Conservation (phyloP, 2,329 filamentous ascomycete genomes). For the Ilyonectria robusta region DNA sequence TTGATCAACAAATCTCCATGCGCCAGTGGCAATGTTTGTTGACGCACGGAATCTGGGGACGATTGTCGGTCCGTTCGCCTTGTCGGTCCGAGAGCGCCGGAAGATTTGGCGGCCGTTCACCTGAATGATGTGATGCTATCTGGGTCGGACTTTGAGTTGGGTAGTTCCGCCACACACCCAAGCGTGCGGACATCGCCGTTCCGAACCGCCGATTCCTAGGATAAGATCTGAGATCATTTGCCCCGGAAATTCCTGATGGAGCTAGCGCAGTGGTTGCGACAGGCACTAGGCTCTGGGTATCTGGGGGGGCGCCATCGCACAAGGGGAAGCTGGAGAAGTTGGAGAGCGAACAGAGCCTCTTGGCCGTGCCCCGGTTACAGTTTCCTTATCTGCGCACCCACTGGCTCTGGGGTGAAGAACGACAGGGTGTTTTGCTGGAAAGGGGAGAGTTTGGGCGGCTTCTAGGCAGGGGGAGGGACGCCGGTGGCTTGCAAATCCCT, state of each 20-base stretch:
- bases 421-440: slow-evolving; percentile 39
- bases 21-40: slow-evolving; percentile 28
- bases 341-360: slow-evolving; percentile 43
- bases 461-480: slow-evolving; percentile 27
- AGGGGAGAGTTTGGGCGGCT: slow-evolving; percentile 27
- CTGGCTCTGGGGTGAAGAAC: slow-evolving; percentile 28
- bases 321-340: slow-evolving; percentile 49
- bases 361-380: slow-evolving; percentile 30
- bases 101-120: slow-evolving; percentile 2
- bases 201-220: slow-evolving; percentile 50
- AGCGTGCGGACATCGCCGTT: slow-evolving; percentile 48
- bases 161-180: slow-evolving; percentile 28
- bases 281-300: slow-evolving; percentile 36
- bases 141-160: slow-evolving; percentile 34
- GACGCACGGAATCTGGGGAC: slow-evolving; percentile 17
- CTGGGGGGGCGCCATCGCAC: slow-evolving; percentile 47
- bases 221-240: slow-evolving; percentile 53
- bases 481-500: slow-evolving; percentile 37
- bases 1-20: slow-evolving; percentile 29
- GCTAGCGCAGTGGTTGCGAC: slow-evolving; percentile 43
- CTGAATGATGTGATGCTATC: slow-evolving; percentile 28
- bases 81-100: slow-evolving; percentile 12
- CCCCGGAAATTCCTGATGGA: slow-evolving; percentile 50
- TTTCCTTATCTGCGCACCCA: slow-evolving; percentile 46
- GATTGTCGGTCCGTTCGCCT: slow-evolving; percentile 16